phyloP scores from a whole-genome alignment of 2,329 filamentous ascomycete genomes.

The Bipolaris bicolor region DNA sequence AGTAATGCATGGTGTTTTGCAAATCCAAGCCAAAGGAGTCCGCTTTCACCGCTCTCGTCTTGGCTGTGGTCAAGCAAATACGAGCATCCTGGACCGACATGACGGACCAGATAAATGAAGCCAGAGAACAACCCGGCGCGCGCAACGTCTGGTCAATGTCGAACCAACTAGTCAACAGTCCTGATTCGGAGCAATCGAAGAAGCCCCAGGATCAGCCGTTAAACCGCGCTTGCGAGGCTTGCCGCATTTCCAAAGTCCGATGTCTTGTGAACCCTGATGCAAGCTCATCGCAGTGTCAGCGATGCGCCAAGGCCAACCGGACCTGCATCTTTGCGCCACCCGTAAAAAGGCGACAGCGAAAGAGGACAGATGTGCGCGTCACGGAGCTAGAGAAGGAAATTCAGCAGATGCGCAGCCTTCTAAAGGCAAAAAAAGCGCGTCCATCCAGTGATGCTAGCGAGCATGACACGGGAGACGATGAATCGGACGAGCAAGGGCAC shows the following conservation, averaged over 20 bases:
- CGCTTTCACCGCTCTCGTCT: background rate
- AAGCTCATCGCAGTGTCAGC: constrained; percentile 39
- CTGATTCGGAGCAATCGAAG: constrained; percentile 23
- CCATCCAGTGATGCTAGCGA: constrained; percentile 36
- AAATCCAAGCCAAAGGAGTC: background rate
- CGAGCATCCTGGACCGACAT: constrained; percentile 9
- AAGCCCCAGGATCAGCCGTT: constrained; percentile 38
- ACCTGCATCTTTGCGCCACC: constrained; percentile 45
- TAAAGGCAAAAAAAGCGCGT: constrained; percentile 32
- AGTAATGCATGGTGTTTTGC: constrained; percentile 4
- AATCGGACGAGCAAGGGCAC: constrained; percentile 26
- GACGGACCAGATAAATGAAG: constrained; percentile 16
- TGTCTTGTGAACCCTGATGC: constrained; percentile 38
- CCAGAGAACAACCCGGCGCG: constrained; percentile 10
- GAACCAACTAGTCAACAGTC: constrained; percentile 21
- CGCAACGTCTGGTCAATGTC: constrained; percentile 21
- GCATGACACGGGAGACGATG: constrained; percentile 38
- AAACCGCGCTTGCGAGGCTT: constrained; percentile 47
- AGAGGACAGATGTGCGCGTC: constrained; percentile 46
- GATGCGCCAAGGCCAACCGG: constrained; percentile 44
- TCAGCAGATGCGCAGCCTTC: constrained; percentile 42
- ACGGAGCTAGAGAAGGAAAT: constrained; percentile 47
- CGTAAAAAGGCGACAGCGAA: constrained; percentile 45
- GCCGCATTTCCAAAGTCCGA: constrained; percentile 45
- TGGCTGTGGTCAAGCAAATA: background rate